Percentiles rank a stretch among this genome's conserved stretches.
Evolutionary conservation across 371 early-diverging fungal genomes (phyloP).

Genomic region (Umbelopsis sp.): DNA sequence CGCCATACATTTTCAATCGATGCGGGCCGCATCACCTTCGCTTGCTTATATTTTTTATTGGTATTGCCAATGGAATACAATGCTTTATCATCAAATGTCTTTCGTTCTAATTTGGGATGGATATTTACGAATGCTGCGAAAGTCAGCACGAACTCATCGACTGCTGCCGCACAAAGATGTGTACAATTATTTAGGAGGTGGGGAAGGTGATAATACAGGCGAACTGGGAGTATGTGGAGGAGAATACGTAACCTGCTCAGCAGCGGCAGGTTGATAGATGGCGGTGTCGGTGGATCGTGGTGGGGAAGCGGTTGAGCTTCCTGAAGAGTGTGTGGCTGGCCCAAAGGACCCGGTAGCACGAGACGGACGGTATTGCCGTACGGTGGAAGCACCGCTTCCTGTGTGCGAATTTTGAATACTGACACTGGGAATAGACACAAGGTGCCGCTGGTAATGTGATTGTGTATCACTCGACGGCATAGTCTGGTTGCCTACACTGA

Average conservation of each 20-base stretch:
- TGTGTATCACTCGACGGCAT: not conserved
- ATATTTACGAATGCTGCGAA: not conserved
- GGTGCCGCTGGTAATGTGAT: not conserved
- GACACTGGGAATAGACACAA: not conserved
- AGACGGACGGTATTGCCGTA: too few species aligned
- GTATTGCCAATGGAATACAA: too few species aligned
- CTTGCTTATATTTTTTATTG: too few species aligned
- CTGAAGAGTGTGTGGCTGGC: too few species aligned
- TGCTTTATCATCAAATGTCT: not conserved
- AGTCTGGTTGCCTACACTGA: not conserved
- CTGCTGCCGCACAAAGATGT: not conserved
- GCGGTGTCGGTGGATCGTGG: too few species aligned
- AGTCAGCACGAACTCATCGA: not conserved
- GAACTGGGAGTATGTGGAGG: not conserved
- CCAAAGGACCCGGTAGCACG: too few species aligned
- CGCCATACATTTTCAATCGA: too few species aligned
- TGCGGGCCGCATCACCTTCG: too few species aligned
- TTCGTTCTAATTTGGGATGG: not conserved
- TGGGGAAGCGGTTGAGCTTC: too few species aligned
- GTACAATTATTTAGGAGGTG: not conserved
- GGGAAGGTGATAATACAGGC: not conserved
- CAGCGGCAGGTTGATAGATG: too few species aligned
- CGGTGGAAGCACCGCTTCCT: too few species aligned
- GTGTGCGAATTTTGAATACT: not conserved
- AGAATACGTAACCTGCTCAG: not conserved